Evolutionary conservation across 2,329 filamentous ascomycete species (phyloP), one percentile per base, ranked within the genome.

Genomic region (Colletotrichum sansevieriae): DNA sequence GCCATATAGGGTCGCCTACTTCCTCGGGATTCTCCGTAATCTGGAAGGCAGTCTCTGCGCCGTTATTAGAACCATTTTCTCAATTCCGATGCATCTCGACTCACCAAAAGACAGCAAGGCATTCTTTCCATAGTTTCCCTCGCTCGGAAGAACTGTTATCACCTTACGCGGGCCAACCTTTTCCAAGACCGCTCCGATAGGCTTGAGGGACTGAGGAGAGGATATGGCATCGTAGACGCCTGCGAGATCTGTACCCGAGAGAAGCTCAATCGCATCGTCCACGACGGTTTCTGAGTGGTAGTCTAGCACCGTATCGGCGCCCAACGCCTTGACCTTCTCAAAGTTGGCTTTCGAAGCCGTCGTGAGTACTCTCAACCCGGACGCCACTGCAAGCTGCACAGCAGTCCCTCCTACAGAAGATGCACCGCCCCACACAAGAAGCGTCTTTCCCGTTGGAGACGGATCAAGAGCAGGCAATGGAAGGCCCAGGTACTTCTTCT

Each of bases 381-480:
- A 78, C 0, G 79, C 79, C 1, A 75, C 75, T 2, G 80, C 78
- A 1, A 86, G 75, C 68, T 86, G 84, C 10, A 85, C 79, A 0
- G 81, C 82, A 37, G 79, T 80, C 41, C 79, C 78, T 2, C 84
- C 83, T 0, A 84, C 82, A 8, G 77, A 78, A 0, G 82, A 81
- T 3, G 82, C 80, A 0, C 85, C 86, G n/a, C 85, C 85, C 83
- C 84, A 87, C 39, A 79, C 66, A 0, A 68, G 44, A 15, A 68
- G 2, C 6, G 60, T 54, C 12, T 18, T 83, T 7, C 56, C 56
- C 0, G 63, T 67, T 2, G 66, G 29, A 8, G 70, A 25, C 3
- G 67, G 22, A 0, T 51, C 57, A 1, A 64, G 52, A 2, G 11
- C 41, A 1, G 72, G 70, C 1, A 71, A 41, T 0, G 57, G 69